Conservation (phyloP, 2,329 filamentous ascomycete genomes). For the Colletotrichum tofieldiae region DNA sequence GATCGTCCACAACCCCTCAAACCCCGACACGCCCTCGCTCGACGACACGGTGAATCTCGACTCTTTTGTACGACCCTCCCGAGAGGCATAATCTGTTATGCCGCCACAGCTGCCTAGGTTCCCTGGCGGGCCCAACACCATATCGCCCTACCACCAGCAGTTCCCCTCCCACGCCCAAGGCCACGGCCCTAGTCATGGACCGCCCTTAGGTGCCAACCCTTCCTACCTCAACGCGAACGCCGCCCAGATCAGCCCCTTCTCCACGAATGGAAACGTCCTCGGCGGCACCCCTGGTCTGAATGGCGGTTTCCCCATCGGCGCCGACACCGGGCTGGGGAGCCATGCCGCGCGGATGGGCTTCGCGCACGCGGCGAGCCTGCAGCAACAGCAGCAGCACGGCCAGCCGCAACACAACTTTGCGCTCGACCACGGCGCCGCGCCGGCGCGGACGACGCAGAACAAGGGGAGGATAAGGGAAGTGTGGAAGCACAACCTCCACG, state of each 20-base stretch:
- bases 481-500: constrained; percentile 91
- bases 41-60: constrained; percentile 17
- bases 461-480: constrained; percentile 94
- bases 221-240: constrained; percentile 80
- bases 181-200: constrained; percentile 62
- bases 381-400: constrained; percentile 72
- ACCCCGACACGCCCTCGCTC: constrained; percentile 17
- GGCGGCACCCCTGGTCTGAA: constrained; percentile 72
- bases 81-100: constrained; percentile 51
- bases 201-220: constrained; percentile 75
- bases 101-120: constrained; percentile 63
- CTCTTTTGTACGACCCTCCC: constrained; percentile 13
- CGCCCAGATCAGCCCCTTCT: constrained; percentile 78
- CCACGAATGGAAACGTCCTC: constrained; percentile 70
- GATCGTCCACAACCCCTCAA: constrained; percentile 36
- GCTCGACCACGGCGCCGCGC: constrained; percentile 44
- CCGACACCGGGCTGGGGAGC: constrained; percentile 83
- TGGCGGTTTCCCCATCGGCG: constrained; percentile 71
- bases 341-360: constrained; percentile 93
- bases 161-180: constrained; percentile 70
- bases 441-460: constrained; percentile 72
- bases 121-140: constrained; percentile 61
- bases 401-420: constrained; percentile 52
- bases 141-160: constrained; percentile 62
- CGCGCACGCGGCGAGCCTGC: constrained; percentile 76